Evolutionary conservation across 371 early-diverging fungal genomes (phyloP).

Genomic region (Apophysomyces trapeziformis): DNA sequence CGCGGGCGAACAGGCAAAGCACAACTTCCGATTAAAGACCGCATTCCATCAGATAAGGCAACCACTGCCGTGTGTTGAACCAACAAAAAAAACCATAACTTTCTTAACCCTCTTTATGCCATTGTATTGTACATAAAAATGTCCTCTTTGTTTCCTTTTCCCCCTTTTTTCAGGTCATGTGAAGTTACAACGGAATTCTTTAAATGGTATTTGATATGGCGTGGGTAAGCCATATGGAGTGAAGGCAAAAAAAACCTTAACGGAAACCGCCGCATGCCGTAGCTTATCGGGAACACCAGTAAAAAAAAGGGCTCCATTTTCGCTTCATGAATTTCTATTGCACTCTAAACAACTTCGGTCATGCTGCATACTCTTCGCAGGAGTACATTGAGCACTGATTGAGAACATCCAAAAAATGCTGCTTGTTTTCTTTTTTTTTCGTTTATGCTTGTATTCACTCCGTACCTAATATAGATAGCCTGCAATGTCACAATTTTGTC

Average conservation of each 20-base stretch:
- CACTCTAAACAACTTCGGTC: too few species aligned
- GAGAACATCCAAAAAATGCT: too few species aligned
- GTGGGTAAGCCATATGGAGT: background rate
- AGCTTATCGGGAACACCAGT: background rate
- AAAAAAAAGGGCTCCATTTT: too few species aligned
- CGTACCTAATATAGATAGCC: too few species aligned
- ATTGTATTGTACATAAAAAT: conserved; percentile 8
- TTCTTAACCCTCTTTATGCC: background rate
- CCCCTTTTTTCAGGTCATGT: background rate
- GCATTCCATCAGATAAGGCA: conserved; percentile 1
- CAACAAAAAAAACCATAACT: background rate
- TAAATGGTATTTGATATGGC: background rate
- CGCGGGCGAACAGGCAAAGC: background rate
- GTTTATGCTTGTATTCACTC: too few species aligned
- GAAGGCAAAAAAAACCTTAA: background rate
- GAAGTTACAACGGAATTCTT: conserved; percentile 1
- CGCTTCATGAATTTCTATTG: too few species aligned
- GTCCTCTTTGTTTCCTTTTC: too few species aligned
- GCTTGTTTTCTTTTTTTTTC: too few species aligned
- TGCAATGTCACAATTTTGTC: too few species aligned
- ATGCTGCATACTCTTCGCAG: too few species aligned
- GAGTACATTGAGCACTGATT: too few species aligned
- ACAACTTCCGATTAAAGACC: conserved; percentile 2
- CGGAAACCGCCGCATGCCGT: conserved; percentile 1
- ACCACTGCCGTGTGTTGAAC: conserved; percentile 5